Percentiles rank a stretch among this genome's conserved stretches.
These are phyloP conservation scores for Penicillium fuscoglaucum DNA, from an alignment of 2,329 filamentous ascomycete species.

Conservation along the genomic window DNA sequence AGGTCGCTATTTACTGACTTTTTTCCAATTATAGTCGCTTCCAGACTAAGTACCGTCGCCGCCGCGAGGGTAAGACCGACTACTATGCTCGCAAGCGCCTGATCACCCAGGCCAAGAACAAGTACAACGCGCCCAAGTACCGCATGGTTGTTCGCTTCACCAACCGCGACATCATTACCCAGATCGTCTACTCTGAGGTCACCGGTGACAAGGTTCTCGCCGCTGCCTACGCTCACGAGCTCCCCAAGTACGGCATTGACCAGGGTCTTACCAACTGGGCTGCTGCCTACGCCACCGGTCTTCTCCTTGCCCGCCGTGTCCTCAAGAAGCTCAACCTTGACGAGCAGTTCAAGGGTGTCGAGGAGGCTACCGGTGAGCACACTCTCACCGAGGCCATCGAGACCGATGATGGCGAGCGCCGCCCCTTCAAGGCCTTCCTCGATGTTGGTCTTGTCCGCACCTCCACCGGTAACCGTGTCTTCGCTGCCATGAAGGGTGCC, in stretches of 20 bases:
- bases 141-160: slow-evolving; percentile 98
- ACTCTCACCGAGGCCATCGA: slow-evolving; percentile 91
- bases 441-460: slow-evolving; percentile 97
- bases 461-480: slow-evolving; percentile 97
- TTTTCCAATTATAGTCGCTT: slow-evolving; percentile 68
- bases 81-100: slow-evolving; percentile 99
- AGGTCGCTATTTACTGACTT: slow-evolving; percentile 16
- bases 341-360: slow-evolving; percentile 89
- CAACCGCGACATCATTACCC: slow-evolving; percentile 98
- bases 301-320: slow-evolving; percentile 93
- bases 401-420: slow-evolving; percentile 80
- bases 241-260: slow-evolving; percentile 93
- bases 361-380: slow-evolving; percentile 97
- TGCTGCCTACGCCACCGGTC: slow-evolving; percentile 93
- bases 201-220: slow-evolving; percentile 95
- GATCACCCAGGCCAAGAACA: slow-evolving; percentile 99
- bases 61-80: slow-evolving; percentile 96
- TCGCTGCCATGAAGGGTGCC: slow-evolving; percentile 99
- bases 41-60: slow-evolving; percentile 99
- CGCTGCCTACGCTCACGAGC: slow-evolving; percentile 94
- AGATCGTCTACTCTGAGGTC: slow-evolving; percentile 96
- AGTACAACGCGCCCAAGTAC: slow-evolving; percentile 99
- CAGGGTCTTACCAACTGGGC: slow-evolving; percentile 99
- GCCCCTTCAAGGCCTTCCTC: slow-evolving; percentile 98
- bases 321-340: slow-evolving; percentile 96